Evolutionary conservation across 805 yeast species (phyloP), one percentile per base, ranked within the genome.

Genomic region (Ogataea paradorogensis): DNA sequence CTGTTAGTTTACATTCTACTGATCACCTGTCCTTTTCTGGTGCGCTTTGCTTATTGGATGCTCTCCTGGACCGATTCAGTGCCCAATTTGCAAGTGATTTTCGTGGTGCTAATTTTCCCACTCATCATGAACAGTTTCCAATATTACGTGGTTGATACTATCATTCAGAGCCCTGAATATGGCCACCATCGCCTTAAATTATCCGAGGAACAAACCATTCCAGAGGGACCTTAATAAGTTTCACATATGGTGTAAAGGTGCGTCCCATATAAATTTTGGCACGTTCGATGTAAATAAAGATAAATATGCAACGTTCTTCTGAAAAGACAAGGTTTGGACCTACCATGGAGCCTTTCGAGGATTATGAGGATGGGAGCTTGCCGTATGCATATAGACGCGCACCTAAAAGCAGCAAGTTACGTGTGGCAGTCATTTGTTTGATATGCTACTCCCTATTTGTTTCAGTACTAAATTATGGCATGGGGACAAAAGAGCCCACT

Each of bases 71-170:
- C 93, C 4, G 82, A 83, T 52, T 76, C 76, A 38, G 80, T 80
- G 60, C 93, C 95, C 2, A 79, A 83, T 46, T 71, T 88, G 27
- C 96, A 93, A 59, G 86, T 91, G 11, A 81, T 84, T 27, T 74
- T 91, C 45, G 96, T 93, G 18, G 83, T 91, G 80, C 76, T 93
- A 56, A 74, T 85, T 7, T 83, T 84, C 49, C 95, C 95, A 1
- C 68, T 84, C 5, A 58, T 82, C 44, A 71, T 85, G 74, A 85
- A 85, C 57, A 74, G 84, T 46, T 72, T 85, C 61, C 95, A 85
- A 58, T 78, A 82, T 50, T 70, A 80, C 32, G 73, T 84, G 47
- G 75, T 84, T 27, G 95, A 85, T 55, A 83, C 78, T 54, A 78
- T 85, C 43, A 84, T 85, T 52, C 83, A 80, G 53, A 68, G 78